phyloP scores from a whole-genome alignment of 371 early-diverging fungal species.

The Lichtheimia corymbifera region DNA sequence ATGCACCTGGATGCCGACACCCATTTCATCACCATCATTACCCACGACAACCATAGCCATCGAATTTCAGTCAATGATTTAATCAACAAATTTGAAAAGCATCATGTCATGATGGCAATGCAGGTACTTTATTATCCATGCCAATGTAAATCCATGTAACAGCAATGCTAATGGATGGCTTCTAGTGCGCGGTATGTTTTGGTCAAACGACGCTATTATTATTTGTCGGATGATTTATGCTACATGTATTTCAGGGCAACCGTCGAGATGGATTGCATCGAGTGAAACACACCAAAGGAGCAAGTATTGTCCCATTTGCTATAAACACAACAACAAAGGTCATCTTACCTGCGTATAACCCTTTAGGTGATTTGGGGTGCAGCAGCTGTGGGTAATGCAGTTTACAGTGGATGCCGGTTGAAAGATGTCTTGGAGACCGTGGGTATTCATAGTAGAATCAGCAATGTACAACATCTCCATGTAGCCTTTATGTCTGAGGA shows the following conservation, averaged over 20 bases:
- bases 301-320: no score
- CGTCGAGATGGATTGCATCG: constrained; percentile 81
- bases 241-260: constrained; percentile 58
- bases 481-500: constrained; percentile 79
- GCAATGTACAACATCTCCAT: constrained; percentile 52
- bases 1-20: constrained; percentile 47
- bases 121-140: constrained; percentile 30
- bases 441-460: constrained; percentile 40
- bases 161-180: not conserved
- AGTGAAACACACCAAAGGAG: constrained; percentile 77
- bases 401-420: constrained; percentile 78
- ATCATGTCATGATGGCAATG: constrained; percentile 43
- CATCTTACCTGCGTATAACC: not conserved
- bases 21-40: constrained; percentile 45
- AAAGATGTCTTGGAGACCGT: constrained; percentile 67
- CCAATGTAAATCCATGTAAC: not conserved
- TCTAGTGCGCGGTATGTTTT: constrained; percentile 32
- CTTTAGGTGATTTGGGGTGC: constrained; percentile 69
- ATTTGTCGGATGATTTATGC: not conserved
- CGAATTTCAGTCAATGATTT: constrained; percentile 50
- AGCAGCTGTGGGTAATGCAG: constrained; percentile 78
- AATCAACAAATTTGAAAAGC: constrained; percentile 24
- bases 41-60: constrained; percentile 4
- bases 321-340: not conserved
- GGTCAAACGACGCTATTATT: not conserved